Conservation (phyloP, 345 rosid species). For the Populus ilicifolia region DNA sequence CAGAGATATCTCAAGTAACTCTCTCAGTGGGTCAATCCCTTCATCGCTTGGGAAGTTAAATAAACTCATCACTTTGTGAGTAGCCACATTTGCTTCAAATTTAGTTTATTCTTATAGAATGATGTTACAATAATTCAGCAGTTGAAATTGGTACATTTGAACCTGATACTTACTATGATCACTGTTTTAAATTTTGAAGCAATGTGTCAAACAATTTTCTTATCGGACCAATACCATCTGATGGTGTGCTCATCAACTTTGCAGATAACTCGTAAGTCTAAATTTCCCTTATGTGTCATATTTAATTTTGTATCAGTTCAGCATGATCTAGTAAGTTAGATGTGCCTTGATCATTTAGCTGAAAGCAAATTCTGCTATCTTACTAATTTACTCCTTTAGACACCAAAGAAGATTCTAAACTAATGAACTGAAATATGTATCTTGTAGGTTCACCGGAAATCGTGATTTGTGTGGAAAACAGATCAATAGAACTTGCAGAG, state of each 20-base stretch:
- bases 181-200: conserved; percentile 47
- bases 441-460: conserved; percentile 75
- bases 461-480: conserved; percentile 80
- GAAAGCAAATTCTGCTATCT: not conserved
- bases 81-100: conserved; percentile 24
- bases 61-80: conserved; percentile 69
- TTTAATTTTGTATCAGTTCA: conserved; percentile 7
- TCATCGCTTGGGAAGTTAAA: conserved; percentile 65
- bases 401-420: not conserved
- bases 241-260: conserved; percentile 57
- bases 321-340: not conserved
- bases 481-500: conserved; percentile 55
- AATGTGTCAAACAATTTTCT: conserved; percentile 89
- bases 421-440: conserved; percentile 12
- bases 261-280: conserved; percentile 67
- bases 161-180: conserved; percentile 14
- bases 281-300: conserved; percentile 4
- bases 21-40: conserved; percentile 69
- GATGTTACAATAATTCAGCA: not conserved
- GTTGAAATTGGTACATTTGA: not conserved
- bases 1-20: conserved; percentile 85
- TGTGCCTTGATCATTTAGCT: not conserved
- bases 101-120: not conserved
- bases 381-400: not conserved
- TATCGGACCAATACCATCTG: conserved; percentile 73